Evolutionary conservation across 176 grass and related monocot genomes (phyloP), one percentile per base, ranked within the genome.

Genomic region (Oryza rufipogon): DNA sequence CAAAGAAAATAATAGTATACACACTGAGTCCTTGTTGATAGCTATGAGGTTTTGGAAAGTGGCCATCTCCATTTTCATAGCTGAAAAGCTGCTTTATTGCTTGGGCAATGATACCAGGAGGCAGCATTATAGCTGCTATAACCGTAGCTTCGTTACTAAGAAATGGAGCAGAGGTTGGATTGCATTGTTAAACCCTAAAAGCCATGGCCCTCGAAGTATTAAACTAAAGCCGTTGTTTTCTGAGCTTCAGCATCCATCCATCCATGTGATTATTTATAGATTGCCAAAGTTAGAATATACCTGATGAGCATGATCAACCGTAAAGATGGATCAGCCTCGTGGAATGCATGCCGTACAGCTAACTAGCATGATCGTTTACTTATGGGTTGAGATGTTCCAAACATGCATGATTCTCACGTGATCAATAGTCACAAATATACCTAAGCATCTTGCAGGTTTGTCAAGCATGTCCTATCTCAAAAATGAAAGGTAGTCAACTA

Each of bases 91-190:
- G 58, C 81, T 83, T 83, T 83, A 49, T 60, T 60, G 51, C 22
- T 38, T 38, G n/a, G 7, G 15, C 13, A 42, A 73, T 63, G 8
- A 58, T 61, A 38, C 52, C 22, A 73, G n/a, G 56, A 63, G 0
- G 70, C 23, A 46, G 72, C 19, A 25, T 32, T 30, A 11, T 46
- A 78, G 5, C 65, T 66, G 11, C 61, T 80, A 25, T 80, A 25
- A 22, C 39, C 65, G 6, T 85, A 71, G 77, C 88, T 89, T 89
- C 77, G 88, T 52, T 70, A 46, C 78, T 85, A 85, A 89, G 87
- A 76, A 89, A 85, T n/a, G 54, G 41, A 75, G 42, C 42, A 49
- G 14, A 38, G 52, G 30, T 19, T 46, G 16, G 26, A 58, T 58
- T 56, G n/a, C 19, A 63, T 23, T 83, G 63, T 19, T 69, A 70